Percentiles rank a stretch among this genome's conserved stretches.
Evolutionary conservation across 2,329 filamentous ascomycete species (phyloP).

Genomic region (Penicillium expansum): DNA sequence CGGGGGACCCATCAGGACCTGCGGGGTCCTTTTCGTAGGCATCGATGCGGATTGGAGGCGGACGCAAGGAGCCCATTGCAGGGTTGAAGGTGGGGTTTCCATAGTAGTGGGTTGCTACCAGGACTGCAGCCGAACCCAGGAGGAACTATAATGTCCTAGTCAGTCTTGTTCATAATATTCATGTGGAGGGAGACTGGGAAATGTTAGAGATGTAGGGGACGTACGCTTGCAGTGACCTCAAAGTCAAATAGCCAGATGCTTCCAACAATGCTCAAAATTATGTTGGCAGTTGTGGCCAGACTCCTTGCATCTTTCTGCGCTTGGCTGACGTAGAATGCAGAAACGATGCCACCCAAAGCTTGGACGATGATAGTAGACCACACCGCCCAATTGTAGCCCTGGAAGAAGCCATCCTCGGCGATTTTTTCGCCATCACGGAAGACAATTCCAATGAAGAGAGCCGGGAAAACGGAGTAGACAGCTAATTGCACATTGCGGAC

Average conservation of each 20-base stretch:
- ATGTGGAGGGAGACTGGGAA: background rate
- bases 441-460: constrained; percentile 79
- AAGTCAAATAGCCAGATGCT: constrained; percentile 86
- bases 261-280: constrained; percentile 79
- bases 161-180: background rate
- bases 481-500: constrained; percentile 91
- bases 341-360: constrained; percentile 78
- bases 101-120: constrained; percentile 83
- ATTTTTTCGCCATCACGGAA: constrained; percentile 85
- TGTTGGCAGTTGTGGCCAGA: constrained; percentile 88
- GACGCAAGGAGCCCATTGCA: constrained; percentile 52
- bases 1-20: constrained; percentile 39
- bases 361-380: constrained; percentile 83
- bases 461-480: constrained; percentile 89
- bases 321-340: constrained; percentile 76
- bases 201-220: constrained; percentile 33
- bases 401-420: constrained; percentile 82
- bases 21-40: constrained; percentile 73
- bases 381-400: constrained; percentile 88
- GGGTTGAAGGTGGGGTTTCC: constrained; percentile 51
- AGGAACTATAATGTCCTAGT: constrained; percentile 62
- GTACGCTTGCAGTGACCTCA: constrained; percentile 67
- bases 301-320: constrained; percentile 91
- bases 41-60: constrained; percentile 56
- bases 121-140: constrained; percentile 72